Base-by-base conservation (phyloP, 2,329 filamentous ascomycete species). In the Trichoderma harzianum region DNA sequence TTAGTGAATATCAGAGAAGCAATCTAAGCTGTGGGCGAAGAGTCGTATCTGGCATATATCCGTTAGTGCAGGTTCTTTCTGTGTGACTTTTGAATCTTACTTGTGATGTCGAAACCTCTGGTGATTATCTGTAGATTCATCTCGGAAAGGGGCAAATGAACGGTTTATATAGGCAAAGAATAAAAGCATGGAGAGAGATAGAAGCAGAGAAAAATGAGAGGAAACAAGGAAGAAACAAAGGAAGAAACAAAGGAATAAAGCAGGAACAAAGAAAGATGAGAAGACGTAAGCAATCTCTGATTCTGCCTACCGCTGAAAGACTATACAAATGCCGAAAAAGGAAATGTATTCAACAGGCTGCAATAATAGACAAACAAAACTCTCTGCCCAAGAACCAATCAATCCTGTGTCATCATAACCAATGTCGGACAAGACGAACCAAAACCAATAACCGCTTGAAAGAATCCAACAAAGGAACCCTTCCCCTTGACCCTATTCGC, bases 181-280 rank as follows among this genome's bases (percentile, higher is more conserved):
- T 43, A n/a, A 43, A 43, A n/a, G 16, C 0, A n/a, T 3, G 1
- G 0, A 43, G 16, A 0, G 39, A 43, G 39, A 1, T 18, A n/a
- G 16, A 10, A n/a, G 4, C 7, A 8, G 16, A n/a, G 7, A 10
- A 18, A 43, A n/a, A 4, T 10, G 16, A n/a, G 16, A 43, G 8
- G 39, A 43, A 10, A 7, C 39, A 43, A 43, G 18, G 8, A n/a
- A 43, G 39, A 43, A n/a, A 43, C 39, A 43, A 43, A 43, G 18
- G 8, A n/a, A 43, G 39, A 43, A n/a, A 43, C 39, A 43, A 43
- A 43, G 16, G 16, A 43, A 43, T n/a, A n/a, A 8, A 43, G 39
- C 2, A 43, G 7, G 39, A n/a, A 43, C 16, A 43, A n/a, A 43
- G 39, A 43, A 43, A 43, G 39, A n/a, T 18, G 10, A n/a, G 16